Evolutionary conservation across 805 yeast genomes (phyloP).

Genomic region (Kodamaea kaohsiungensis): DNA sequence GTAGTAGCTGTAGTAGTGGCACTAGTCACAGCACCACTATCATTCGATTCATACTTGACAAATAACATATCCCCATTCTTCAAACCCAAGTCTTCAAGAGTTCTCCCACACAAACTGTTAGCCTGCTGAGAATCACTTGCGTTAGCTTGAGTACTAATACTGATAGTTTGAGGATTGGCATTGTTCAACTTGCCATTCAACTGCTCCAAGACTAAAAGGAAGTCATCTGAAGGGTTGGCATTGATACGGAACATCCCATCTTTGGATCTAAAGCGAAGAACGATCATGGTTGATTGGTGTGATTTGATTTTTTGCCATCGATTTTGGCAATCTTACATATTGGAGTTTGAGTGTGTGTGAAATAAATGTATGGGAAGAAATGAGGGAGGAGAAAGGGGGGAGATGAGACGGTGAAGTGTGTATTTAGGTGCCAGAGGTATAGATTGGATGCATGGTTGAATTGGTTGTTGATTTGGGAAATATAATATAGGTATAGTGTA

Average conservation of each 20-base stretch:
- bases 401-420: too few species aligned
- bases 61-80: constrained; percentile 62
- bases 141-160: constrained; percentile 48
- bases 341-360: neutral
- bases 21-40: constrained; percentile 14
- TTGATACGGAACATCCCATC: constrained; percentile 78
- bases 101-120: constrained; percentile 32
- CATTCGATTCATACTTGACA: constrained; percentile 32
- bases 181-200: constrained; percentile 28
- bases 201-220: constrained; percentile 45
- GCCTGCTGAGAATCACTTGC: constrained; percentile 43
- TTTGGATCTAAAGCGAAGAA: constrained; percentile 76
- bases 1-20: constrained; percentile 14
- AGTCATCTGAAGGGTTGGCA: constrained; percentile 46
- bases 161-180: constrained; percentile 24
- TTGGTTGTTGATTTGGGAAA: too few species aligned
- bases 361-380: neutral
- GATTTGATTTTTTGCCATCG: constrained; percentile 3
- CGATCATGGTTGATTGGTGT: constrained; percentile 21
- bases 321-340: neutral
- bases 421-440: too few species aligned
- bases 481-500: too few species aligned
- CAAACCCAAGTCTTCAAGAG: constrained; percentile 47
- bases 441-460: too few species aligned
- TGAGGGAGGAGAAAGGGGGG: neutral